These are phyloP conservation scores for Aspergillus ibericus DNA, from an alignment of 2,329 filamentous ascomycete genomes.

Conservation along the genomic window DNA sequence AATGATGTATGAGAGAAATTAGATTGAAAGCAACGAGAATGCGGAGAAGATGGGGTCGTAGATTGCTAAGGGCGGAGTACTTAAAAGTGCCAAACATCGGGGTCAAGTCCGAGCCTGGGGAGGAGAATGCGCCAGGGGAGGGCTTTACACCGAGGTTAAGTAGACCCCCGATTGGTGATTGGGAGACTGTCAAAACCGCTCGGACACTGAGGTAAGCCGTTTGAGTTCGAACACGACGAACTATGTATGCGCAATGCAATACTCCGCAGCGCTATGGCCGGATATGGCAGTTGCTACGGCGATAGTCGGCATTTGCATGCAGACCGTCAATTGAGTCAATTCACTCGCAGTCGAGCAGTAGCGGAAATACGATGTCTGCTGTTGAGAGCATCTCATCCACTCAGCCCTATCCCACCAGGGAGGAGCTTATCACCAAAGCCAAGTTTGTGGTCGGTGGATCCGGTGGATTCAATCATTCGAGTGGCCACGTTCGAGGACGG, in stretches of 20 bases:
- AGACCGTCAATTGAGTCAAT: no score
- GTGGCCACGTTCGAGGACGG: background rate
- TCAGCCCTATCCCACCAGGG: no score
- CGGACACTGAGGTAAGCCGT: background rate
- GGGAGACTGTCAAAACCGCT: background rate
- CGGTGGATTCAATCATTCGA: background rate
- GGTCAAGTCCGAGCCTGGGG: background rate
- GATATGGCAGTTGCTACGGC: no score
- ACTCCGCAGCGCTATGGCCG: no score
- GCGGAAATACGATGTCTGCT: background rate
- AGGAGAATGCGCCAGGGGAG: background rate
- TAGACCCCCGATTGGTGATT: background rate
- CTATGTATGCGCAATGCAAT: no score
- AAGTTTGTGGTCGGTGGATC: background rate
- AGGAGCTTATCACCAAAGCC: background rate
- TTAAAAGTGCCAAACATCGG: background rate
- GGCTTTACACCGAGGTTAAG: slow-evolving; percentile 1
- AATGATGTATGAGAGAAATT: background rate
- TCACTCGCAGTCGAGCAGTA: background rate
- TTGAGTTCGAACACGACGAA: background rate
- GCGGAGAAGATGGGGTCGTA: background rate
- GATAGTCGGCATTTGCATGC: no score
- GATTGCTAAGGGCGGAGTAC: background rate
- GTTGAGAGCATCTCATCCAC: no score
- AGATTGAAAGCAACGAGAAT: background rate